Evolutionary conservation across 306 rosid genomes (phyloP).

Genomic region (Hippophae gyantsensis): DNA sequence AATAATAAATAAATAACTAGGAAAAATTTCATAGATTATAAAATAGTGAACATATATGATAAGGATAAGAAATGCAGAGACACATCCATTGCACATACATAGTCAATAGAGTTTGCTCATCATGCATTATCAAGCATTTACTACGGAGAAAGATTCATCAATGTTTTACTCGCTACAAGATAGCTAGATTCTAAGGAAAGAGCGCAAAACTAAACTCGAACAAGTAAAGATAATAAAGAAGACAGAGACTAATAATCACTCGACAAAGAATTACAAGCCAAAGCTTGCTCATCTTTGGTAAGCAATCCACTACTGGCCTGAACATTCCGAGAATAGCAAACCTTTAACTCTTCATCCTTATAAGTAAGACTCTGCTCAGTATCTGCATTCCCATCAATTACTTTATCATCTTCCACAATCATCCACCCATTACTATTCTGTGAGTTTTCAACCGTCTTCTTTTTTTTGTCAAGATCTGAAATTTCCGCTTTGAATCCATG

Average conservation of each 20-base stretch:
- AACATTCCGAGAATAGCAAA: conserved; percentile 37
- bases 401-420: conserved; percentile 59
- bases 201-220: too few species aligned
- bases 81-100: too few species aligned
- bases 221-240: too few species aligned
- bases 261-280: conserved; percentile 11
- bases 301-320: conserved; percentile 32
- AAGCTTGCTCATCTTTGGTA: conserved; percentile 25
- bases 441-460: conserved; percentile 17
- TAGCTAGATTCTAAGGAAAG: too few species aligned
- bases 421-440: conserved; percentile 73
- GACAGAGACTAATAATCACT: background rate
- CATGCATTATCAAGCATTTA: too few species aligned
- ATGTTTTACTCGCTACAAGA: too few species aligned
- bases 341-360: conserved; percentile 12
- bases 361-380: conserved; percentile 39
- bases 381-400: conserved; percentile 41
- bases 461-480: background rate
- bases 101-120: too few species aligned
- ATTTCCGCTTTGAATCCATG: conserved; percentile 38
- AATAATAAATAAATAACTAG: too few species aligned
- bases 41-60: too few species aligned
- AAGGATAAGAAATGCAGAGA: too few species aligned
- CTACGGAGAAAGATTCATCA: too few species aligned
- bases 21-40: too few species aligned